Conservation (phyloP, 768 basidiomycete species). For the Phaeolepiota aurea region DNA sequence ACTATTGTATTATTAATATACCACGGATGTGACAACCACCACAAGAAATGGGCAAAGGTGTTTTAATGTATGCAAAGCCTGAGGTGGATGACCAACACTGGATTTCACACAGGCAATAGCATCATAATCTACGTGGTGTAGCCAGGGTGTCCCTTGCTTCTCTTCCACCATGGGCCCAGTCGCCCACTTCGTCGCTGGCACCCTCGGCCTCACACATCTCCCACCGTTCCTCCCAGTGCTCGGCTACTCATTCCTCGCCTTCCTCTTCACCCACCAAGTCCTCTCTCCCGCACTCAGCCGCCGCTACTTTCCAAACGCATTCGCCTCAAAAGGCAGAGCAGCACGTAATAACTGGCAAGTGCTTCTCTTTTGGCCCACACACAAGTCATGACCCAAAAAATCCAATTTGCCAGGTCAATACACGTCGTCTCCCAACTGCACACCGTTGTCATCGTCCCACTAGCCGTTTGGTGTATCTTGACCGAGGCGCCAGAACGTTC, state of each 20-base stretch:
- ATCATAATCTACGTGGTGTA: too few species aligned
- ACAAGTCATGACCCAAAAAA: too few species aligned
- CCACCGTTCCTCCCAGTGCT: conserved; percentile 47
- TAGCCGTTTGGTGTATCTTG: conserved; percentile 45
- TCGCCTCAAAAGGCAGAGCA: conserved; percentile 34
- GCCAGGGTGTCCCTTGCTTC: too few species aligned
- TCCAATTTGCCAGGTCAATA: conserved; percentile 43
- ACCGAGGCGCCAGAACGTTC: conserved; percentile 31
- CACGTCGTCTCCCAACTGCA: conserved; percentile 71
- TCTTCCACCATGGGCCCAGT: too few species aligned
- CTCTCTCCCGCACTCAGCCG: conserved; percentile 47
- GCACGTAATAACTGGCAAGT: conserved; percentile 57
- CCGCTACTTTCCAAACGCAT: conserved; percentile 38
- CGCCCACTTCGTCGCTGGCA: conserved; percentile 19
- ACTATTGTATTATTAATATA: too few species aligned
- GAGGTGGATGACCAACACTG: too few species aligned
- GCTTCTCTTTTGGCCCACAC: background rate
- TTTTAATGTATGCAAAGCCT: too few species aligned
- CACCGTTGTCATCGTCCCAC: conserved; percentile 56
- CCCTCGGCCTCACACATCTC: conserved; percentile 45
- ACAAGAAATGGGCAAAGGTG: too few species aligned
- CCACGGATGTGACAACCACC: too few species aligned
- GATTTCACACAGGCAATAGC: too few species aligned
- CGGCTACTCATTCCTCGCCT: conserved; percentile 44
- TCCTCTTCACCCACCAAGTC: conserved; percentile 48